Conservation (phyloP, 169 alveolate genomes). For the Eimeria acervulina region DNA sequence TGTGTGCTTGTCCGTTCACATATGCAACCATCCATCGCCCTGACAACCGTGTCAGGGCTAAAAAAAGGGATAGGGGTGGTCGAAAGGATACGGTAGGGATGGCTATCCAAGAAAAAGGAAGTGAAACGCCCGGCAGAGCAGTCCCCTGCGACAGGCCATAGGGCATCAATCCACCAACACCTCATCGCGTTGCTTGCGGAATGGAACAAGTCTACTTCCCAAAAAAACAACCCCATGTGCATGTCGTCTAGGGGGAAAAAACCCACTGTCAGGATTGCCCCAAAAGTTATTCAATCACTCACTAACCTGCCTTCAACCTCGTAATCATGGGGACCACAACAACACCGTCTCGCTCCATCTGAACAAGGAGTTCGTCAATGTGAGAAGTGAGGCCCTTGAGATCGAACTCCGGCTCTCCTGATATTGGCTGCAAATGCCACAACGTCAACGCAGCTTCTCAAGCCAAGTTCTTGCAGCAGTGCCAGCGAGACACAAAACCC, state of each 20-base stretch:
- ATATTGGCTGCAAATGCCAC: slow-evolving; percentile 64
- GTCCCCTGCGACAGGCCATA: slow-evolving; percentile 45
- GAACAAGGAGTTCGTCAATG: slow-evolving; percentile 68
- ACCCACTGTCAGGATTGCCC: not conserved
- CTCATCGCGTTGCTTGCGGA: not conserved
- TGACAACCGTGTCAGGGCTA: slow-evolving; percentile 68
- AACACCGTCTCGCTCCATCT: slow-evolving; percentile 62
- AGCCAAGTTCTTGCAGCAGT: not conserved
- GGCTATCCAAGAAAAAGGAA: slow-evolving; percentile 57
- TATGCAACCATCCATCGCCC: slow-evolving; percentile 24
- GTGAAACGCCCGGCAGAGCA: slow-evolving; percentile 70
- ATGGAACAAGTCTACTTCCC: not conserved
- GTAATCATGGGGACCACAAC: slow-evolving; percentile 73
- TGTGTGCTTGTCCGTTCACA: slow-evolving; percentile 36
- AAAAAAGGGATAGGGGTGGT: slow-evolving; percentile 71
- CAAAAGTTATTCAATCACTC: not conserved
- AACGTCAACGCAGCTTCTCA: not conserved
- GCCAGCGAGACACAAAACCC: not conserved
- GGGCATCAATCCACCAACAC: not conserved
- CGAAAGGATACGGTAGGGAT: slow-evolving; percentile 76
- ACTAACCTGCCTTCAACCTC: slow-evolving; percentile 61
- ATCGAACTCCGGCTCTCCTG: slow-evolving; percentile 22
- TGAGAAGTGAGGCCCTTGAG: slow-evolving; percentile 55
- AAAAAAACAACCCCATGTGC: not conserved
- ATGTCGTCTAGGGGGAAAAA: not conserved